Evolutionary conservation across 176 grass and related monocot species (phyloP), one percentile per base, ranked within the genome.

Genomic region (Ananas comosus): DNA sequence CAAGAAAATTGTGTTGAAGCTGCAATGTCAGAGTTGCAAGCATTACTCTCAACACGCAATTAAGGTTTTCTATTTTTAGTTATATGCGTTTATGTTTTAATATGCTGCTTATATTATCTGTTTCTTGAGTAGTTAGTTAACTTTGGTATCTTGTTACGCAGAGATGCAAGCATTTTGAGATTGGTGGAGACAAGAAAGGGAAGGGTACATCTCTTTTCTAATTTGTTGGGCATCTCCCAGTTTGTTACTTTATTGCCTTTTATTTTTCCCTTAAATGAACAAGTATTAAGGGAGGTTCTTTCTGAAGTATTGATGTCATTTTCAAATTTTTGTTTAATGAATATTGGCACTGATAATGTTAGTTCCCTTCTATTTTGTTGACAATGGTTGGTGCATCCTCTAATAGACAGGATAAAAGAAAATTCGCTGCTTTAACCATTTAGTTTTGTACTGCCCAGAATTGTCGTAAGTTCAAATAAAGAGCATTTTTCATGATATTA

Each of bases 141-240:
- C 10, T 22, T 21, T 22, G 42, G 17, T 14, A n/a, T 68, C 25
- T 63, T 53, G 67, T 56, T 51, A 0, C 72, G 48, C 76, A 96
- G 92, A 86, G 88, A 69, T 96, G 92, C 81, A 96, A 96, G 81
- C 92, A 96, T 79, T 96, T 96, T 69, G 92, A 96, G 78, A 96
- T 96, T 66, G 88, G 83, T 22, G 92, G 88, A 81, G 92, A 96
- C 81, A 96, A 92, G 86, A 92, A 92, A 85, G 92, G 92, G 67
- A 96, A 96, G 86, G 92, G 92, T 65, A 96, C 92, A 48, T 92
- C 88, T 10, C 92, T 96, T 49, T 92, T 96, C 79, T 96, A 87
- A 77, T 64, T 80, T 53, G 49, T 12, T 73, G 33, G 5, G 33
- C 33, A 42, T 42, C 56, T 61, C 10, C 56, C 56, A 21, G 11